A percentile compares a stretch with the other conserved stretches of the same genome.
Evolutionary conservation across 2,329 filamentous ascomycete species (phyloP).

Genomic region (Colletotrichum musicola): DNA sequence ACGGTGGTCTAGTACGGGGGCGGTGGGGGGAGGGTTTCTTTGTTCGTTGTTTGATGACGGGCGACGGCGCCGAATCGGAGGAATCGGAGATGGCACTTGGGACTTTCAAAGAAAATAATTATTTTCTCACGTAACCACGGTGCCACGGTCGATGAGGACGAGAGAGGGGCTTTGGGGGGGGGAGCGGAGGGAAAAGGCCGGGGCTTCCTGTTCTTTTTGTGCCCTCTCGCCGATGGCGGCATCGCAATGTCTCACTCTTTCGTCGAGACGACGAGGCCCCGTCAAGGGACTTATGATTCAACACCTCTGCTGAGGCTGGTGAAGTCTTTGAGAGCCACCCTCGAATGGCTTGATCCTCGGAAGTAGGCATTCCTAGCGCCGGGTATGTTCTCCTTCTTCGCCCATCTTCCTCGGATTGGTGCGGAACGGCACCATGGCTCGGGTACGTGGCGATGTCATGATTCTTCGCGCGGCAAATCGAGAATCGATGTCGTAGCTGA

Average conservation of each 20-base stretch:
- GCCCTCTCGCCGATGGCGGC: background rate
- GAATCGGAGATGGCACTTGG: background rate
- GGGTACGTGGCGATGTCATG: too few species aligned
- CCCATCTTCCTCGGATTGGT: background rate
- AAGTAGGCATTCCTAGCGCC: background rate
- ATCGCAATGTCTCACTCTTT: background rate
- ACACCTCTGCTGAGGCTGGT: background rate
- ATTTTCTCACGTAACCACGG: background rate
- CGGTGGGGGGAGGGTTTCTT: constrained; percentile 11
- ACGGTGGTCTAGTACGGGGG: constrained; percentile 15
- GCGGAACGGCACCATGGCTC: background rate
- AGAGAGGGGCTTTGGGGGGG: background rate
- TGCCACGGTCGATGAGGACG: background rate
- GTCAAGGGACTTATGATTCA: background rate
- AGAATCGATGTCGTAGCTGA: background rate
- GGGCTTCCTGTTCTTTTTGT: background rate
- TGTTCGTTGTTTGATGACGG: constrained; percentile 1
- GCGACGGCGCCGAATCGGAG: constrained; percentile 1
- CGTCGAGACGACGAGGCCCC: background rate
- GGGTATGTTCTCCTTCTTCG: constrained; percentile 2
- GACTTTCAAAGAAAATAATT: background rate
- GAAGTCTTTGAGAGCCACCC: constrained; percentile 5
- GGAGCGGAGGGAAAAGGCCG: background rate
- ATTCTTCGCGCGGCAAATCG: constrained; percentile 1
- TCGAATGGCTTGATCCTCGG: background rate